A percentile compares a stretch with the other conserved stretches of the same genome.
phyloP scores from a whole-genome alignment of 164 flowering plant genomes.

The Brasenia schreberi region DNA sequence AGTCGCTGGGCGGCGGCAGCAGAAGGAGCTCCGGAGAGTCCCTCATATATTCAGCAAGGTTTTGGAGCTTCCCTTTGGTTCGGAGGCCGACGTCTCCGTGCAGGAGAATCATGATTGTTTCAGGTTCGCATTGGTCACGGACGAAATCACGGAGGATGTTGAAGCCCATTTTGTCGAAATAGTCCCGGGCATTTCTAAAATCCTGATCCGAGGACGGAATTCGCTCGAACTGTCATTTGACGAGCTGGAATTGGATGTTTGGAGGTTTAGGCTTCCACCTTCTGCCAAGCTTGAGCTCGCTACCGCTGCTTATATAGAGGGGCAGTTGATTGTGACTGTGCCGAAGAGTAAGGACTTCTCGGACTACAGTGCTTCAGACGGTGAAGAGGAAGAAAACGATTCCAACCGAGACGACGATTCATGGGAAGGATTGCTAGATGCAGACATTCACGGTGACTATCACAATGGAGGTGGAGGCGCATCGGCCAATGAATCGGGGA shows the following conservation, averaged over 20 bases:
- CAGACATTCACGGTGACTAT: not conserved
- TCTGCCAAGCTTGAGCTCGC: constrained; percentile 61
- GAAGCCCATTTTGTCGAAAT: constrained; percentile 45
- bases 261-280: constrained; percentile 76
- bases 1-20: constrained; percentile 10
- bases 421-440: not conserved
- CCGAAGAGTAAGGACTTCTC: constrained; percentile 35
- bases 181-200: constrained; percentile 62
- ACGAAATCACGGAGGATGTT: constrained; percentile 26
- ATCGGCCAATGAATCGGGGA: not conserved
- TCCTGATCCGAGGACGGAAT: constrained; percentile 39
- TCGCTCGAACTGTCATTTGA: constrained; percentile 19
- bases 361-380: not conserved
- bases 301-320: constrained; percentile 45
- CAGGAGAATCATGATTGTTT: constrained; percentile 44
- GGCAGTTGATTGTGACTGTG: constrained; percentile 70
- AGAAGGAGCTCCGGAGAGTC: constrained; percentile 59
- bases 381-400: not conserved
- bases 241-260: constrained; percentile 60
- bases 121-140: constrained; percentile 30
- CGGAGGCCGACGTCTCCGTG: constrained; percentile 58
- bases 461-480: not conserved
- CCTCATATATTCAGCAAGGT: constrained; percentile 78
- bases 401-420: not conserved
- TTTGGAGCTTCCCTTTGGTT: constrained; percentile 56